phyloP scores from a whole-genome alignment of 1,284 basidiomycete genomes.

The Abortiporus biennis region DNA sequence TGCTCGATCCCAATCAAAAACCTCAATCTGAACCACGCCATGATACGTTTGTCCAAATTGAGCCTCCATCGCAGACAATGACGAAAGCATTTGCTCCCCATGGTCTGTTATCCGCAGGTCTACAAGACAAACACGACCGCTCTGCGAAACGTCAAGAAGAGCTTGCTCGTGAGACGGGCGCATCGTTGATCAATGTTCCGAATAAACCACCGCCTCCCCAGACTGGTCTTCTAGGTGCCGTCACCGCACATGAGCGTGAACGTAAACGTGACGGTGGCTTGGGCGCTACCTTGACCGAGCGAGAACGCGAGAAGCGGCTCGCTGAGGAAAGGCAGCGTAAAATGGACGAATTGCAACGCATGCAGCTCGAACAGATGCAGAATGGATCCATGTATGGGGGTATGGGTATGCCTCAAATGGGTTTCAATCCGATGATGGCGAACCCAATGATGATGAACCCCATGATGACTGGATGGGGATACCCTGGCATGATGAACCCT shows the following conservation, averaged over 20 bases:
- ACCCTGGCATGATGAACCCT: slow-evolving; percentile 66
- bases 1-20: slow-evolving; percentile 62
- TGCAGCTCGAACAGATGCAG: slow-evolving; percentile 85
- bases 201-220: slow-evolving; percentile 94
- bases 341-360: slow-evolving; percentile 83
- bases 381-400: slow-evolving; percentile 64
- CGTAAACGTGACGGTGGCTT: slow-evolving; percentile 92
- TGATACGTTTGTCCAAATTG: slow-evolving; percentile 82
- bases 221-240: slow-evolving; percentile 91
- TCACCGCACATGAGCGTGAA: slow-evolving; percentile 92
- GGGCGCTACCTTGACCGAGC: slow-evolving; percentile 90
- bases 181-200: slow-evolving; percentile 89
- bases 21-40: slow-evolving; percentile 30
- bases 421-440: slow-evolving; percentile 35
- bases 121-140: slow-evolving; percentile 93
- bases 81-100: slow-evolving; percentile 94
- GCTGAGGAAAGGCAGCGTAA: slow-evolving; percentile 91
- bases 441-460: slow-evolving; percentile 50
- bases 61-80: slow-evolving; percentile 67
- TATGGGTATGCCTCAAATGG: slow-evolving; percentile 40
- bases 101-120: slow-evolving; percentile 88
- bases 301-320: slow-evolving; percentile 86
- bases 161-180: slow-evolving; percentile 84
- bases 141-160: slow-evolving; percentile 95
- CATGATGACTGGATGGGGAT: slow-evolving; percentile 37